Evolutionary conservation across 1,284 basidiomycete genomes (phyloP), one percentile per base, ranked within the genome.

Genomic region (Somion occarium): DNA sequence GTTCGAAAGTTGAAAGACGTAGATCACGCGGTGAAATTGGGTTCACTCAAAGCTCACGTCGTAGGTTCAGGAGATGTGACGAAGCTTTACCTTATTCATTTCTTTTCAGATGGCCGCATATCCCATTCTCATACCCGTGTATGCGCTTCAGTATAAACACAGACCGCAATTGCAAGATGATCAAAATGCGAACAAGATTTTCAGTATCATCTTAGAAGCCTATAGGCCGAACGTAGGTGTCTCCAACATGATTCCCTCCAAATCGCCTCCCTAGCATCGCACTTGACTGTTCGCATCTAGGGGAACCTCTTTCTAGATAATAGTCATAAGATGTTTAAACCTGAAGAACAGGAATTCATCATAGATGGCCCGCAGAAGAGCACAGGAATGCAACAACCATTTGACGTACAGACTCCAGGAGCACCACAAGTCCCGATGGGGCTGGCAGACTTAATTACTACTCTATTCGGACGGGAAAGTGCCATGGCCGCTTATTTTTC

Each of bases 61-160:
- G 5, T 12, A 34, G 13, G 15, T 25, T n/a, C n/a, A n/a, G n/a
- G n/a, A 26, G 19, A n/a, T 27, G 50, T 13, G 56, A 60, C 50
- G 23, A 5, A 19, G 42, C 9, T 22, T 26, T 39, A 46, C 51
- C 25, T 12, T 30, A 24, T 44, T 53, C 52, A 51, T n/a, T n/a
- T n/a, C n/a, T n/a, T n/a, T n/a, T n/a, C 15, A 74, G 72, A 56
- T 69, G 1, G 69, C 73, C 12, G 69, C 69, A 30, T 74, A 73
- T 51, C 73, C 73, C 1, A 61, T 76, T 43, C 66, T 75, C 39
- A 56, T 75, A 1, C 73, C 73, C 9, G 60, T 72, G 2, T 75
- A 75, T 51, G 54, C 76, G 5, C 56, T 61, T 13, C 66, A 70
- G 43, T 76, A 65, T 49, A 46, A 58, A 7, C 30, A 34, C 30